A percentile compares a stretch with the other conserved stretches of the same genome.
These are phyloP conservation scores for Arachis monticola DNA, from an alignment of 331 rosid genomes.

Conservation along the genomic window DNA sequence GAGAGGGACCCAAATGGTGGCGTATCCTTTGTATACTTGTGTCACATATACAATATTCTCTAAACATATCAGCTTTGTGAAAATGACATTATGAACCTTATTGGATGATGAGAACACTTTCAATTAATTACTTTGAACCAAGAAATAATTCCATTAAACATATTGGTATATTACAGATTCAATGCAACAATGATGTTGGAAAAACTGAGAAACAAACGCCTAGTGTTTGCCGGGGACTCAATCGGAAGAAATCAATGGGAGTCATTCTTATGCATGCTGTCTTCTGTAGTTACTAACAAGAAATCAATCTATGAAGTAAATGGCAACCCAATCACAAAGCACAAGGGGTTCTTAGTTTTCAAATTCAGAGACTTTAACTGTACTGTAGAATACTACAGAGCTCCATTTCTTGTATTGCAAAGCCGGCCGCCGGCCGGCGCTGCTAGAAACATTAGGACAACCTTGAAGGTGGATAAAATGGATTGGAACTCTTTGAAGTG, in stretches of 20 bases:
- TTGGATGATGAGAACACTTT: conserved; percentile 3
- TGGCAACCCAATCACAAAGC: conserved; percentile 90
- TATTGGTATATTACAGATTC: conserved; percentile 43
- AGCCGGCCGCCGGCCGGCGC: conserved; percentile 68
- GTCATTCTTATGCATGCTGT: conserved; percentile 86
- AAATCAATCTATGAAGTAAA: conserved; percentile 88
- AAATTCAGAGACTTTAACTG: conserved; percentile 77
- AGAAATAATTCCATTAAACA: no score
- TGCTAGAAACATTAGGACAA: conserved; percentile 48
- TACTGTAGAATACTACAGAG: conserved; percentile 80
- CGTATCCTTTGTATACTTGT: not conserved
- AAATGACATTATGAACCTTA: conserved; percentile 33
- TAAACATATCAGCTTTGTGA: conserved; percentile 24
- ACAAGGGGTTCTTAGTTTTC: conserved; percentile 84
- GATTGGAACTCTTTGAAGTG: conserved; percentile 80
- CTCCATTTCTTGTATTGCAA: conserved; percentile 84
- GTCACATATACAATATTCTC: not conserved
- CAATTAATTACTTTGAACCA: not conserved
- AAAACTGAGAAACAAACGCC: conserved; percentile 67
- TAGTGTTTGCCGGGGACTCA: conserved; percentile 88
- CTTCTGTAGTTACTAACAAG: conserved; percentile 70
- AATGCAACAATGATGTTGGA: conserved; percentile 79
- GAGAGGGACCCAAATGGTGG: conserved; percentile 25
- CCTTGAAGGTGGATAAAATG: conserved; percentile 80
- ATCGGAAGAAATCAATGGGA: conserved; percentile 99